Evolutionary conservation across 345 rosid species (phyloP).

Genomic region (Pistacia vera): DNA sequence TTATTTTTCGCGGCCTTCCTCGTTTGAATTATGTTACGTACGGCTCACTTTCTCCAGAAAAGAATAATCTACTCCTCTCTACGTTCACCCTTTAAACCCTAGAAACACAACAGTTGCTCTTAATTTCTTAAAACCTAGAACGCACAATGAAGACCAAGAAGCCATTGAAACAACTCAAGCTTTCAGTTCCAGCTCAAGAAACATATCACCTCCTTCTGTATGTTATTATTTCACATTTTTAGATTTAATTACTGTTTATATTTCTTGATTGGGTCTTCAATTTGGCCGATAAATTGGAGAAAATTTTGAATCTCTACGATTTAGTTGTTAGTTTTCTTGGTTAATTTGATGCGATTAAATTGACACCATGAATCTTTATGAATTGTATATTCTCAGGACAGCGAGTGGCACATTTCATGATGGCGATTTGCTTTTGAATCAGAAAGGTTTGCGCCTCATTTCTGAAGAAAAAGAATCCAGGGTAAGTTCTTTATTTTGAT

Average conservation of each 20-base stretch:
- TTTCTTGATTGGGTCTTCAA: not conserved
- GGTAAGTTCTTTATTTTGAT: conserved; percentile 36
- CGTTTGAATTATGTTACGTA: conserved; percentile 15
- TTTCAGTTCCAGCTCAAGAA: conserved; percentile 83
- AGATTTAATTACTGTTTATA: not conserved
- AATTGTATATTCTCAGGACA: conserved; percentile 48
- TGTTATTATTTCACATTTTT: conserved; percentile 23
- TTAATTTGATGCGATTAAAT: not conserved
- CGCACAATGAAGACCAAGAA: conserved; percentile 64
- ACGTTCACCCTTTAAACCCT: conserved; percentile 26
- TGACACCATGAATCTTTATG: not conserved
- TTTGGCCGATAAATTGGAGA: not conserved
- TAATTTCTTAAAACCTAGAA: not conserved
- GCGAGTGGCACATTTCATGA: conserved; percentile 96
- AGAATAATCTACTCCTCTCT: conserved; percentile 19
- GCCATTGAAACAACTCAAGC: conserved; percentile 83
- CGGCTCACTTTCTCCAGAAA: not conserved
- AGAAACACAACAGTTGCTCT: conserved; percentile 4
- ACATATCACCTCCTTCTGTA: conserved; percentile 79
- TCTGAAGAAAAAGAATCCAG: conserved; percentile 70
- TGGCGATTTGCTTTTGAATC: conserved; percentile 85
- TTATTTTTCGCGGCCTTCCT: conserved; percentile 11
- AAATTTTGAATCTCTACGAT: not conserved
- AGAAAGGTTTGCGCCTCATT: conserved; percentile 72
- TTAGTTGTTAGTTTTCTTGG: not conserved